Evolutionary conservation across 129 eudicot species (phyloP).

Genomic region (Gnaphalium uliginosum): DNA sequence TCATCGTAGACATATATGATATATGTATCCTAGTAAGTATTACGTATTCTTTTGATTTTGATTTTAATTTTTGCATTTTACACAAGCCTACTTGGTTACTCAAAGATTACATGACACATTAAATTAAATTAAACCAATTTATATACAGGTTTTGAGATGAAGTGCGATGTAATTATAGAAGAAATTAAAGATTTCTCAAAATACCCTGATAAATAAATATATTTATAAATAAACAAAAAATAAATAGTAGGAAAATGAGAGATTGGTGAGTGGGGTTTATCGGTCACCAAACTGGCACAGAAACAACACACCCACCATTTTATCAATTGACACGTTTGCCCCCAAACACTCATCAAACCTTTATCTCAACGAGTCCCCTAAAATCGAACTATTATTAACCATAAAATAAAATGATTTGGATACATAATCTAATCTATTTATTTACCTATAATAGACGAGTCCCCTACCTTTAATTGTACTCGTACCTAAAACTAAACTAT

Average conservation of each 20-base stretch:
- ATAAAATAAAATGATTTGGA: not conserved
- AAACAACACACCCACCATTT: constrained; percentile 17
- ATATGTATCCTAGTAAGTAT: too few relatives aligned
- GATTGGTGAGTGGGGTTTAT: constrained; percentile 23
- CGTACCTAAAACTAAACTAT: not conserved
- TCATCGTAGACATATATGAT: too few relatives aligned
- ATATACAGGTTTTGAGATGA: too few relatives aligned
- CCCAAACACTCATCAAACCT: constrained; percentile 15
- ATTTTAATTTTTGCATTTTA: too few relatives aligned
- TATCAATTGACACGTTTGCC: constrained; percentile 17
- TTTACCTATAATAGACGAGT: not conserved
- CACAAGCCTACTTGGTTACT: too few relatives aligned
- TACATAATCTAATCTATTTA: not conserved
- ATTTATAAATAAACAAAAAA: too few relatives aligned
- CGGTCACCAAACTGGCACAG: constrained; percentile 22
- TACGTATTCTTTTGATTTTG: too few relatives aligned
- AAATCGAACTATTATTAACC: not conserved
- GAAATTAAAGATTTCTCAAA: not conserved
- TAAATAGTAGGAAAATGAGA: constrained; percentile 7
- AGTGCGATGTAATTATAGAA: not conserved
- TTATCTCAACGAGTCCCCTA: constrained; percentile 4
- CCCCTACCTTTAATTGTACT: not conserved
- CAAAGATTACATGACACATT: too few relatives aligned
- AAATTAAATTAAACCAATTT: too few relatives aligned
- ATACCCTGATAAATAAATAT: not conserved